A percentile compares a stretch with the other conserved stretches of the same genome.
phyloP scores from a whole-genome alignment of 306 rosid genomes.

The cucumber (Cucumis sativus) region DNA sequence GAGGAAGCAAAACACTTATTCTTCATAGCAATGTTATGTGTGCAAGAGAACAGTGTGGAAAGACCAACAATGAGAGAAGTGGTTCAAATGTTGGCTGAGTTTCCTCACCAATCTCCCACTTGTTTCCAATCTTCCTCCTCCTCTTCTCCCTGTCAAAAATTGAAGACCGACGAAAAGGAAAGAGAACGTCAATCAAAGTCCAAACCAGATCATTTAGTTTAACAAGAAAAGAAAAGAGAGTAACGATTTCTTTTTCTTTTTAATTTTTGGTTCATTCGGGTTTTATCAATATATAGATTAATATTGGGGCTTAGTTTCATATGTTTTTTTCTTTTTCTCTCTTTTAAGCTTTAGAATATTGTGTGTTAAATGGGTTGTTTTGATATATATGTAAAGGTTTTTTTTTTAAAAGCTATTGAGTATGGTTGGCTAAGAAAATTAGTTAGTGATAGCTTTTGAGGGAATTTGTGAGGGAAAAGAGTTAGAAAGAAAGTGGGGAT shows the following conservation, averaged over 20 bases:
- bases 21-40: conserved; percentile 53
- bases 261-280: not conserved
- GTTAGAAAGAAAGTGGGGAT: not conserved
- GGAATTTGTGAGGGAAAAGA: not conserved
- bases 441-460: not conserved
- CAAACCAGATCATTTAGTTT: not conserved
- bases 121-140: conserved; percentile 29
- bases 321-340: not conserved
- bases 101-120: conserved; percentile 18
- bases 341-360: not conserved
- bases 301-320: not conserved
- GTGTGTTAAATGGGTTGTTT: conserved; percentile 3
- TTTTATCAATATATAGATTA: not conserved
- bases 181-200: not conserved
- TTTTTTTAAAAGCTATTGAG: not conserved
- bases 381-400: conserved; percentile 1
- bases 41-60: conserved; percentile 60
- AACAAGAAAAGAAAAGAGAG: not conserved
- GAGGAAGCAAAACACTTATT: conserved; percentile 69
- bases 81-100: conserved; percentile 77
- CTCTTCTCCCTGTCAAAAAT: conserved; percentile 7
- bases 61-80: conserved; percentile 93
- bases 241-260: not conserved
- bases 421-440: not conserved
- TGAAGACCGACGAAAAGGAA: conserved; percentile 6